Base-by-base conservation (phyloP, 306 rosid species). In the Cicer chorassanicum region DNA sequence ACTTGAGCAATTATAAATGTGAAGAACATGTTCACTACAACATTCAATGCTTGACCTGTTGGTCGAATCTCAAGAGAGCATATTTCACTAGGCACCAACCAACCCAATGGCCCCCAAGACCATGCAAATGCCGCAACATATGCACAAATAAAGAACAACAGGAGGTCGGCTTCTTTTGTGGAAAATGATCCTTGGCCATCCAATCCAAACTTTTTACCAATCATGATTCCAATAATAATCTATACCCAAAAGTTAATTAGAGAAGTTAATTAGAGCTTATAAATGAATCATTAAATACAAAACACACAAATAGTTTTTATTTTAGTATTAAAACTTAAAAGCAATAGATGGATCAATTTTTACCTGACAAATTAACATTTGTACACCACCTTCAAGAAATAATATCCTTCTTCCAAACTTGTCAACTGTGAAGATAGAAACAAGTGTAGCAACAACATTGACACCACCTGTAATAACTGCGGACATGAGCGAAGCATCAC, bases 51-150 rank as follows among this genome's bases (percentile, higher is more conserved):
- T 63, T 86, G 87, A 4, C 84, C 93, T 2, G 96, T 91, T 0
- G 93, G 79, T 56, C 96, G 72, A 53, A 88, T 57, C 63, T 86
- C 92, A 0, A 88, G 64, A 8, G 91, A 69, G 36, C 90, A 90
- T 5, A 86, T 80, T 64, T 90, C 92, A 44, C 88, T 83, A 0
- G 92, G 96, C 1, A 90, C 81, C 46, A 88, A 76, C 96, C 91
- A 90, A 10, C 88, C 90, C 14, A 90, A 43, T 9, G 90, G 93
- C 0, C 91, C 93, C 91, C 96, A 90, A 3, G 93, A 90, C 96
- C 96, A 90, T 0, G 93, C 91, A 13, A 80, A 90, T 45, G 85
- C 91, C 15, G 93, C 93, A 44, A 88, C 91, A 40, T 86, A 90
- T 6, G 29, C 5, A 38, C 93, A 90, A 5, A 90, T 83, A 16